Evolutionary conservation across 108 stramenopile species (phyloP).

Genomic region (Cyclotella choctawhatcheeana): DNA sequence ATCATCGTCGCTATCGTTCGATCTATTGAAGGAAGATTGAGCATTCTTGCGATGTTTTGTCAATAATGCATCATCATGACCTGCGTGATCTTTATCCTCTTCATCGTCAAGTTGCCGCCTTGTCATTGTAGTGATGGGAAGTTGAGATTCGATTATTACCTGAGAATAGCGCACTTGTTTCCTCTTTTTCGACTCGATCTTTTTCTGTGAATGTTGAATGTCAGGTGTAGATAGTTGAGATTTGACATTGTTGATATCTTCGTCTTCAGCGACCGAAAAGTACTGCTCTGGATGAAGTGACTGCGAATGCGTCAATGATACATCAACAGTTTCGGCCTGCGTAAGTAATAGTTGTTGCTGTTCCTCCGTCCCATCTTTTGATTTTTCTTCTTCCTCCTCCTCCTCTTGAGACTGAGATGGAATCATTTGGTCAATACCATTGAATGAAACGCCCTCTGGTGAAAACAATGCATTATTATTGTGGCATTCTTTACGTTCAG

Average conservation of each 20-base stretch:
- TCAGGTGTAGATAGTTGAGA: background rate
- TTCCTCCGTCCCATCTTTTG: no score
- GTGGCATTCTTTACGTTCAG: background rate
- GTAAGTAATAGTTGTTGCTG: no score
- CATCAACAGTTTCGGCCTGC: background rate
- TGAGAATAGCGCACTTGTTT: no score
- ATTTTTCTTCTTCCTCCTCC: background rate
- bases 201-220: background rate
- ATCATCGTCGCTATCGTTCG: background rate
- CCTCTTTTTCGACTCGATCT: background rate
- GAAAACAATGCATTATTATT: background rate
- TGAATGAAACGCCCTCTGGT: background rate
- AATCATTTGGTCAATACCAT: slow-evolving; percentile 31
- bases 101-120: no score
- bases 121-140: no score
- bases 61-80: no score
- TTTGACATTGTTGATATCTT: background rate
- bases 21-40: background rate
- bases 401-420: background rate
- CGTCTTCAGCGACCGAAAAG: background rate
- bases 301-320: background rate
- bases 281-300: background rate
- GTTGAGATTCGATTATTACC: no score
- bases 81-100: no score
- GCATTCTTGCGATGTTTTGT: background rate